Conservation (phyloP, 495 filamentous ascomycete species). For the Penicillium bialowiezense region DNA sequence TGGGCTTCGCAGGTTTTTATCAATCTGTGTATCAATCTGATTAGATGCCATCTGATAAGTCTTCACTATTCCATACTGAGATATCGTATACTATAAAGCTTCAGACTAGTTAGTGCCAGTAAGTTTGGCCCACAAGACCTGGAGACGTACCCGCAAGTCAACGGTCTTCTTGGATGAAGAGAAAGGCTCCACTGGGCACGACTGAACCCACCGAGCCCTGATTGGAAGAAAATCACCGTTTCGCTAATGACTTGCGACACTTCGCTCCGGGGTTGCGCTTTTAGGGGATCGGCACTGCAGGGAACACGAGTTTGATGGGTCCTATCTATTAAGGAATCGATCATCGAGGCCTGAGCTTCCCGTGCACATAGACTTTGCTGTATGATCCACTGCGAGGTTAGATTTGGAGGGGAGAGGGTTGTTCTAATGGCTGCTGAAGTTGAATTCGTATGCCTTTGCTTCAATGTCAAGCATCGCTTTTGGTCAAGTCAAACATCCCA, state of each 20-base stretch:
- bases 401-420: not conserved
- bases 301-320: not conserved
- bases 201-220: not conserved
- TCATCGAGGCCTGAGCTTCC: not conserved
- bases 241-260: not conserved
- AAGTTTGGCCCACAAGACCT: too few relatives aligned
- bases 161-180: not conserved
- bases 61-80: too few relatives aligned
- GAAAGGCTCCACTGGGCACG: too few relatives aligned
- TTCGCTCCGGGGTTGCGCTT: not conserved
- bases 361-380: not conserved
- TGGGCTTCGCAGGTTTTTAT: not conserved
- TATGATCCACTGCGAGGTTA: not conserved
- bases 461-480: too few relatives aligned
- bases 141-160: too few relatives aligned
- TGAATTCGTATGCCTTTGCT: too few relatives aligned
- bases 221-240: not conserved
- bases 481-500: too few relatives aligned
- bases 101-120: too few relatives aligned
- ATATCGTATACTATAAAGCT: too few relatives aligned
- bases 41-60: constrained; percentile 1
- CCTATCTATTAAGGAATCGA: not conserved
- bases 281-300: not conserved
- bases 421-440: too few relatives aligned
- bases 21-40: not conserved